phyloP scores from a whole-genome alignment of 2,329 filamentous ascomycete genomes.

The Mycocentrospora acerina region DNA sequence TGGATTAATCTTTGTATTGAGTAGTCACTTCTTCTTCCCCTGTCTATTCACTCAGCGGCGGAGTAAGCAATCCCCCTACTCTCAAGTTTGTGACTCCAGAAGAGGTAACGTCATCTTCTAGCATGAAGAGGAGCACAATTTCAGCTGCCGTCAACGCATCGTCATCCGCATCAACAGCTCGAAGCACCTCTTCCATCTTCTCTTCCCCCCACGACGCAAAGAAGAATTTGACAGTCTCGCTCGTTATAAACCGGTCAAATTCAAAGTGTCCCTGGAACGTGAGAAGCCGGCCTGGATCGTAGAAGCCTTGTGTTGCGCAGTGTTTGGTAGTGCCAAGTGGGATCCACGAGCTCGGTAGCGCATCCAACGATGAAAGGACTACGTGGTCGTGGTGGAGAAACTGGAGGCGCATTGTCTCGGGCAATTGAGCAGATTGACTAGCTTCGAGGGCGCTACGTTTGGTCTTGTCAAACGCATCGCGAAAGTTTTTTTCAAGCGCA shows the following conservation, averaged over 20 bases:
- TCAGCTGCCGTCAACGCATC: constrained; percentile 34
- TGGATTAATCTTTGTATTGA: too few relatives aligned
- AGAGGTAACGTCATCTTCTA: constrained; percentile 11
- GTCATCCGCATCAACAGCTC: constrained; percentile 24
- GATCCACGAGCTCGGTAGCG: constrained; percentile 22
- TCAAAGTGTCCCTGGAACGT: constrained; percentile 50
- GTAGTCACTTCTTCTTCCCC: too few relatives aligned
- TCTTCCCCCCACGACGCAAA: constrained; percentile 27
- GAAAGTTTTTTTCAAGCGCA: constrained; percentile 16
- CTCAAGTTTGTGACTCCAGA: too few relatives aligned
- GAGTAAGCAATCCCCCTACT: too few relatives aligned
- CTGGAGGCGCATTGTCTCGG: constrained; percentile 33
- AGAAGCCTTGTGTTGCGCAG: constrained; percentile 45
- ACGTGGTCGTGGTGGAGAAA: constrained; percentile 44
- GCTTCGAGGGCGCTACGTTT: background rate
- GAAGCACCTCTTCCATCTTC: constrained; percentile 20
- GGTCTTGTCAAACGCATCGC: constrained; percentile 2
- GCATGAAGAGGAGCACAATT: constrained; percentile 36
- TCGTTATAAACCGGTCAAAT: constrained; percentile 47
- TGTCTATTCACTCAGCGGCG: too few relatives aligned
- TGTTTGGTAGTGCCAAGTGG: constrained; percentile 28
- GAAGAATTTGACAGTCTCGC: constrained; percentile 42
- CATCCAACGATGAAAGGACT: constrained; percentile 13
- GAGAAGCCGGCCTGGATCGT: constrained; percentile 41
- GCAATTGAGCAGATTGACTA: too few relatives aligned